phyloP scores from a whole-genome alignment of 1,139 yeast species.

The Yarrowia galli region DNA sequence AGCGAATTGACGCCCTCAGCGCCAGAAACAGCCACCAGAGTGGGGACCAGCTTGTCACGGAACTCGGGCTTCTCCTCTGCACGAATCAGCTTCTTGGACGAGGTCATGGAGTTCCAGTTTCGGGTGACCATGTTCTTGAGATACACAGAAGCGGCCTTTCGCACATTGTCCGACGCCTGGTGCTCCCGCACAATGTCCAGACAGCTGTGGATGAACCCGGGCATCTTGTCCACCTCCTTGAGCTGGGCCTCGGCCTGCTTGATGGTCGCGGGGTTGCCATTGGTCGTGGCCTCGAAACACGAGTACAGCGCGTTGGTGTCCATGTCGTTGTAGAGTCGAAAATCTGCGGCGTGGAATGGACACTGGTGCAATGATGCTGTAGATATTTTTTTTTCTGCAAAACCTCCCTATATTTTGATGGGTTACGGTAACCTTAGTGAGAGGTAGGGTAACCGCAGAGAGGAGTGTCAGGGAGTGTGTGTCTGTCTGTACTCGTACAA shows the following conservation, averaged over 20 bases:
- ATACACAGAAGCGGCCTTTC: conserved; percentile 84
- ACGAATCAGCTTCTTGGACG: conserved; percentile 40
- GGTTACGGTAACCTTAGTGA: conserved; percentile 4
- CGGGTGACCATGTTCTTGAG: conserved; percentile 77
- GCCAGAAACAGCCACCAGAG: conserved; percentile 53
- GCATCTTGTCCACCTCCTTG: conserved; percentile 60
- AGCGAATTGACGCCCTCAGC: conserved; percentile 51
- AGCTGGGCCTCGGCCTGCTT: conserved; percentile 74
- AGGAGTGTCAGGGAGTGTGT: no score
- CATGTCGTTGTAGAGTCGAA: conserved; percentile 52
- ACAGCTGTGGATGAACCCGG: conserved; percentile 86
- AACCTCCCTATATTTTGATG: conserved; percentile 23
- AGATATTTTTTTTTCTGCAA: conserved; percentile 10
- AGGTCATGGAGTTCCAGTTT: conserved; percentile 61
- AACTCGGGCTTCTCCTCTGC: conserved; percentile 72
- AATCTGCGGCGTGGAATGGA: no score
- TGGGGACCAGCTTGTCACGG: conserved; percentile 64
- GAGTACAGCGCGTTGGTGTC: conserved; percentile 70
- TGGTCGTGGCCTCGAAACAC: conserved; percentile 83
- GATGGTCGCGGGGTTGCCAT: conserved; percentile 68
- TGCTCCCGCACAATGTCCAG: conserved; percentile 71
- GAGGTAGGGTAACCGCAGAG: conserved; percentile 14
- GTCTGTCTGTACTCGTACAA: no score
- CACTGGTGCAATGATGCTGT: no score
- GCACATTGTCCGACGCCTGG: conserved; percentile 63